phyloP scores from a whole-genome alignment of 768 basidiomycete species.

The Daedaleopsis sinensis region DNA sequence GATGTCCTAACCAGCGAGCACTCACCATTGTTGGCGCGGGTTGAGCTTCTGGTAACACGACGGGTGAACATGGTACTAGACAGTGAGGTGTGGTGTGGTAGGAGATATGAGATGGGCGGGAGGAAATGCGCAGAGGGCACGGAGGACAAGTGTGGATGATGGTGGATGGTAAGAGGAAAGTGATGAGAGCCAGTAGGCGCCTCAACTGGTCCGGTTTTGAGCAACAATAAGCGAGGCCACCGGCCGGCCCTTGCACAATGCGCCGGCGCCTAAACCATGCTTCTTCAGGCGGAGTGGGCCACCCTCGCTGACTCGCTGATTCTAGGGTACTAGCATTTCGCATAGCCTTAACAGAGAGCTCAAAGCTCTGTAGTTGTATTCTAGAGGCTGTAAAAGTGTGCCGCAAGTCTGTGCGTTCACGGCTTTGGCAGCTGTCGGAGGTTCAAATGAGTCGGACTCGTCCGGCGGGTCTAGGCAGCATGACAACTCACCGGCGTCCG shows the following conservation, averaged over 20 bases:
- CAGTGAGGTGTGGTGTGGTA: neutral
- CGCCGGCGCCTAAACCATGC: neutral
- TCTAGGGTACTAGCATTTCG: neutral
- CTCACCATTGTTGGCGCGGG: neutral
- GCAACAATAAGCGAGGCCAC: neutral
- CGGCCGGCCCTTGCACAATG: neutral
- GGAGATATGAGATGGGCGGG: neutral
- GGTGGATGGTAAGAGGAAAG: neutral
- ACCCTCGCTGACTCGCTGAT: neutral
- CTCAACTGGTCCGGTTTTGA: neutral
- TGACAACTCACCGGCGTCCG: neutral
- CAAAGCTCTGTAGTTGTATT: neutral
- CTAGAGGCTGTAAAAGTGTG: neutral
- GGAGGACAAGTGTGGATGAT: neutral
- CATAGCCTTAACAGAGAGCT: neutral
- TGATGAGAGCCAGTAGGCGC: neutral
- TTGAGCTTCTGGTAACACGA: conserved; percentile 1
- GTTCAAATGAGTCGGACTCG: neutral
- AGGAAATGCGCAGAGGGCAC: neutral
- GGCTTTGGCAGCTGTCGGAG: neutral
- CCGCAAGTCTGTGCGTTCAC: neutral
- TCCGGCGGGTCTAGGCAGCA: neutral
- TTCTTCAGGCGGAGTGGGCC: neutral
- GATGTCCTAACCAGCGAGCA: neutral
- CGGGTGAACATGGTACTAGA: neutral